A percentile compares a stretch with the other conserved stretches of the same genome.
Conservation (phyloP, 2,329 filamentous ascomycete species). For the Pseudogymnoascus sp. region DNA sequence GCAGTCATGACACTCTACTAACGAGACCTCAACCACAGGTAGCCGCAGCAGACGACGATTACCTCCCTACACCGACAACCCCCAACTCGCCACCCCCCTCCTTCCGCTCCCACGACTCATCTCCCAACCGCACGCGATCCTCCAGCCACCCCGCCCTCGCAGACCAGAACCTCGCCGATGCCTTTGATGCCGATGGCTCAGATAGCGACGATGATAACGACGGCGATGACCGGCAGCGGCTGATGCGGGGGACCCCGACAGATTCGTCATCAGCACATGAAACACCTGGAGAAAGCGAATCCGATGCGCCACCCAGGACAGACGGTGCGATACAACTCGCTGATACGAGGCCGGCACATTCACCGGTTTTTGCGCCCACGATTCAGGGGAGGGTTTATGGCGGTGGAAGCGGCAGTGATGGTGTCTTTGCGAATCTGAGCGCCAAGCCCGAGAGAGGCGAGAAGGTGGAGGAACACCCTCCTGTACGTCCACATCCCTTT, state of each 20-base stretch:
- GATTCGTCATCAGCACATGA: conserved; percentile 28
- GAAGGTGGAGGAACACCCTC: conserved; percentile 81
- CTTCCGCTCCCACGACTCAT: conserved; percentile 79
- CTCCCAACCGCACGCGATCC: conserved; percentile 43
- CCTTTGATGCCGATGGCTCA: conserved; percentile 78
- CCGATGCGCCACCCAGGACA: conserved; percentile 10
- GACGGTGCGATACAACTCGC: conserved; percentile 9
- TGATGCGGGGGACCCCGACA: conserved; percentile 60
- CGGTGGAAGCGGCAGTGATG: conserved; percentile 74
- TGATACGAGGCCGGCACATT: conserved; percentile 22
- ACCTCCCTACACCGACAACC: conserved; percentile 26
- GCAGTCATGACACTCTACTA: conserved; percentile 15
- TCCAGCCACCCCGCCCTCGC: conserved; percentile 40
- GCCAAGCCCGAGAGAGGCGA: conserved; percentile 81
- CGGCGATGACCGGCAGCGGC: conserved; percentile 73
- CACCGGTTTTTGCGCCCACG: conserved; percentile 22
- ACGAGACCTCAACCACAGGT: conserved; percentile 36
- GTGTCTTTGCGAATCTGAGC: conserved; percentile 90
- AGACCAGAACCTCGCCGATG: conserved; percentile 80
- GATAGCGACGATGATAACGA: conserved; percentile 65
- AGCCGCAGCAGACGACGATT: conserved; percentile 51
- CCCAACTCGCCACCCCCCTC: conserved; percentile 68
- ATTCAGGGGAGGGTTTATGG: conserved; percentile 51
- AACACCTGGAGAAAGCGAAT: conserved; percentile 22
- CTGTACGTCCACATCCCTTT: conserved; percentile 52